phyloP scores from a whole-genome alignment of 176 grass and related monocot genomes.

The Aegilops tauschii region DNA sequence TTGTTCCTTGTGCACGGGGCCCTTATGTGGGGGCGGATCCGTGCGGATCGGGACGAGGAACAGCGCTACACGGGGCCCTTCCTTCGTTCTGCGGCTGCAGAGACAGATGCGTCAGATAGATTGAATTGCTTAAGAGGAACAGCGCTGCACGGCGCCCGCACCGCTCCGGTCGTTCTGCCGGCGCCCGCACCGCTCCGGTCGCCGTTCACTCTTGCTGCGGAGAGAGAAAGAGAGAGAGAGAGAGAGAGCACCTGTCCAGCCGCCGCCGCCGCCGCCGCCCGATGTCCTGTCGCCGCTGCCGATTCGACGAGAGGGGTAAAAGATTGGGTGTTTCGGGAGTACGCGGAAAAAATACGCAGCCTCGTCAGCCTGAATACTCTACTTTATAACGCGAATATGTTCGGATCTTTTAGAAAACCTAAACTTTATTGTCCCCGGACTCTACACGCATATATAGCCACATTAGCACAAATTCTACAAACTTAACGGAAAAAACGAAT shows the following conservation, averaged over 20 bases:
- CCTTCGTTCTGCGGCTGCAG: background rate
- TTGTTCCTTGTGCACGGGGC: background rate
- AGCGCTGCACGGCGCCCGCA: no score
- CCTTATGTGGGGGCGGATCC: background rate
- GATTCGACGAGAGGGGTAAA: background rate
- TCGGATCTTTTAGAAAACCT: background rate
- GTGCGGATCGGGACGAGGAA: background rate
- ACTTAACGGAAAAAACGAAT: no score
- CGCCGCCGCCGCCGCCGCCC: no score
- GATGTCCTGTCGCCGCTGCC: no score
- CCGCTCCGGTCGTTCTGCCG: no score
- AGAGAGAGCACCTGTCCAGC: background rate
- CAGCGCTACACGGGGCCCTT: background rate
- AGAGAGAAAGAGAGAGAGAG: background rate
- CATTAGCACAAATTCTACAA: background rate
- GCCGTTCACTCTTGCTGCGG: background rate
- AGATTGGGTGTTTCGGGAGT: background rate
- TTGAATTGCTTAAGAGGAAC: no score
- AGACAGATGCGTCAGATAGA: background rate
- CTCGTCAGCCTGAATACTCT: background rate
- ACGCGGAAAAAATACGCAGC: background rate
- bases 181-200: background rate
- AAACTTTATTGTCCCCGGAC: background rate
- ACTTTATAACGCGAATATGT: background rate
- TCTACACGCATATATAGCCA: background rate